These are phyloP conservation scores for Linum usitatissimum DNA, from an alignment of 345 rosid genomes.

Conservation along the genomic window DNA sequence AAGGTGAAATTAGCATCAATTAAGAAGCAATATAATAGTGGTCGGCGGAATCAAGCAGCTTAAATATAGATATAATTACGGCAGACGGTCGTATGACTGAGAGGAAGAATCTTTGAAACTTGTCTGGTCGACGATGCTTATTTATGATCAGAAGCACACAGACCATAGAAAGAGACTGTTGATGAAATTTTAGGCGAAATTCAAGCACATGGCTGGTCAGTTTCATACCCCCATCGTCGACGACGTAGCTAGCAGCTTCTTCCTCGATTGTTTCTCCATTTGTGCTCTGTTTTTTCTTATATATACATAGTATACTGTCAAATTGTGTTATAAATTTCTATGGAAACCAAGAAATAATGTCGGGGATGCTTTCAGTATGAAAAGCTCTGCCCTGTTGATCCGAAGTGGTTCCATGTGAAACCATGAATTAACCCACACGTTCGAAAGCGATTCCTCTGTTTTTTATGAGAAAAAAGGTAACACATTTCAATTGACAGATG, in stretches of 20 bases:
- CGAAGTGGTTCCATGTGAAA: background rate
- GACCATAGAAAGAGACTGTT: background rate
- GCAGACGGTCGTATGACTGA: too few species aligned
- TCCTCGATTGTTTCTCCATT: background rate
- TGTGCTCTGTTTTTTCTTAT: too few species aligned
- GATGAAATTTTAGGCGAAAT: background rate
- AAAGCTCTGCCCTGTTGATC: background rate
- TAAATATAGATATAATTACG: too few species aligned
- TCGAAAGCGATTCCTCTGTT: background rate
- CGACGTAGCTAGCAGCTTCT: background rate
- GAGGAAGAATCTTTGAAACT: background rate
- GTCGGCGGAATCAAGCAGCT: too few species aligned
- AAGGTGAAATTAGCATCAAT: too few species aligned
- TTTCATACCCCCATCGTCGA: background rate
- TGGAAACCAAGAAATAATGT: background rate
- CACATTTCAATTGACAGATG: background rate
- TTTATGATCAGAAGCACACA: background rate
- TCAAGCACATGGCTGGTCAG: background rate
- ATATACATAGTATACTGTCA: background rate
- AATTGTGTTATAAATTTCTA: background rate
- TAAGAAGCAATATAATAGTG: too few species aligned
- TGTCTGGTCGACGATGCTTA: background rate
- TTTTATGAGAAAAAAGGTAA: background rate
- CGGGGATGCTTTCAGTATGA: background rate
- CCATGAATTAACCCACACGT: background rate